Evolutionary conservation across 2,329 filamentous ascomycete genomes (phyloP).

Genomic region (Claviceps quebecensis): DNA sequence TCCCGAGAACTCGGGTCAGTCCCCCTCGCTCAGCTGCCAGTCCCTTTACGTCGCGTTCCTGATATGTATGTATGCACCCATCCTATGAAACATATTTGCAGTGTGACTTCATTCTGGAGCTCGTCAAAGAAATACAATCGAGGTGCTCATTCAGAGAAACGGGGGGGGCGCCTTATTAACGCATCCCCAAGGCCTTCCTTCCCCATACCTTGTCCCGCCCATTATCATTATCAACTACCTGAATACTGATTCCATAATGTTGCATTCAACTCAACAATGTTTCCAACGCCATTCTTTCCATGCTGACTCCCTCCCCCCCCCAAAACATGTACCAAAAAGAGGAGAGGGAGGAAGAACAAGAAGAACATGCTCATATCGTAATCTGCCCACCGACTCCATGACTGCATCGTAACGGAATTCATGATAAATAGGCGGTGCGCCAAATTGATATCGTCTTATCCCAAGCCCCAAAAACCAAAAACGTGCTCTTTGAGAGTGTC

Average conservation of each 20-base stretch:
- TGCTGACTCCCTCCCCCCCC: neutral
- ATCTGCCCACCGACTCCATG: neutral
- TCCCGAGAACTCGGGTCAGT: too few species aligned
- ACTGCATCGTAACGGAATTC: neutral
- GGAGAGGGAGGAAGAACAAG: neutral
- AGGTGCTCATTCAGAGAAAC: neutral
- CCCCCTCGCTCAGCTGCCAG: neutral
- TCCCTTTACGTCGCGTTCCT: neutral
- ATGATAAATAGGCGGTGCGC: neutral
- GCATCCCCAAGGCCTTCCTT: neutral
- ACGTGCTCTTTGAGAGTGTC: neutral
- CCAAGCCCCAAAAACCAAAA: neutral
- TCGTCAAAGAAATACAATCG: neutral
- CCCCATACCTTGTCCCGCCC: neutral
- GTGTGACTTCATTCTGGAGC: neutral
- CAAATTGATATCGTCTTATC: neutral
- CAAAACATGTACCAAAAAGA: neutral
- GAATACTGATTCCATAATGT: constrained; percentile 5
- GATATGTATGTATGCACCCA: too few species aligned
- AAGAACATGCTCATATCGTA: neutral
- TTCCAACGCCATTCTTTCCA: constrained; percentile 5
- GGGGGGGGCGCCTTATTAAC: neutral
- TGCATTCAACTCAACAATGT: constrained; percentile 1
- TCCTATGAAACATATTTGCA: neutral
- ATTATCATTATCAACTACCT: constrained; percentile 11